Conservation (phyloP, 306 rosid species). For the Cercis canadensis region DNA sequence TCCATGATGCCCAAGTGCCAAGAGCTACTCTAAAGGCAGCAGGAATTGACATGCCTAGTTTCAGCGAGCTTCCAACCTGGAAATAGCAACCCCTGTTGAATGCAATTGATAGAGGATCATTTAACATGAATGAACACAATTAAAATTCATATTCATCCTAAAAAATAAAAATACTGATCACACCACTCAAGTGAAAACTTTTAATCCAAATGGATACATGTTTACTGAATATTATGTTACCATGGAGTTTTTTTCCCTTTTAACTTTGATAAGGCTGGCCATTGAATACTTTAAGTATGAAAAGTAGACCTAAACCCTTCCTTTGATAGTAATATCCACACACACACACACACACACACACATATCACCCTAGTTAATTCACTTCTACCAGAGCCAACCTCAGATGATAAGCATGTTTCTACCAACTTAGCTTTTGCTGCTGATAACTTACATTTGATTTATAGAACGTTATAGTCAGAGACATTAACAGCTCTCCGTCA, state of each 20-base stretch:
- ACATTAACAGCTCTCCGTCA: conserved; percentile 9
- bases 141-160: not conserved
- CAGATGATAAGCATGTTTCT: conserved; percentile 13
- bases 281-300: conserved; percentile 13
- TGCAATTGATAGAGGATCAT: conserved; percentile 8
- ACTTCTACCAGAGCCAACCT: conserved; percentile 14
- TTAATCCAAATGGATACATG: conserved; percentile 8
- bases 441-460: conserved; percentile 9
- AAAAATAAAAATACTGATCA: conserved; percentile 24
- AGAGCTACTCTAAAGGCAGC: conserved; percentile 68
- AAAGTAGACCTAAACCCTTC: conserved; percentile 3
- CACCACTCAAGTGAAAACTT: conserved; percentile 21
- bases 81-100: conserved; percentile 81
- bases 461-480: conserved; percentile 7
- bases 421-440: conserved; percentile 1
- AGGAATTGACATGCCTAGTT: conserved; percentile 72
- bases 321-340: not conserved
- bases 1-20: conserved; percentile 81
- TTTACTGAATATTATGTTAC: conserved; percentile 1
- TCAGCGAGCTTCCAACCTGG: conserved; percentile 65
- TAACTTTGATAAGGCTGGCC: conserved; percentile 1
- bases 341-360: not conserved
- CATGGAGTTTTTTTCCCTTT: conserved; percentile 5
- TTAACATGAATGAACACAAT: conserved; percentile 22
- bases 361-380: conserved; percentile 12